Evolutionary conservation across 2,329 filamentous ascomycete species (phyloP).

Genomic region (Pyricularia sp.): DNA sequence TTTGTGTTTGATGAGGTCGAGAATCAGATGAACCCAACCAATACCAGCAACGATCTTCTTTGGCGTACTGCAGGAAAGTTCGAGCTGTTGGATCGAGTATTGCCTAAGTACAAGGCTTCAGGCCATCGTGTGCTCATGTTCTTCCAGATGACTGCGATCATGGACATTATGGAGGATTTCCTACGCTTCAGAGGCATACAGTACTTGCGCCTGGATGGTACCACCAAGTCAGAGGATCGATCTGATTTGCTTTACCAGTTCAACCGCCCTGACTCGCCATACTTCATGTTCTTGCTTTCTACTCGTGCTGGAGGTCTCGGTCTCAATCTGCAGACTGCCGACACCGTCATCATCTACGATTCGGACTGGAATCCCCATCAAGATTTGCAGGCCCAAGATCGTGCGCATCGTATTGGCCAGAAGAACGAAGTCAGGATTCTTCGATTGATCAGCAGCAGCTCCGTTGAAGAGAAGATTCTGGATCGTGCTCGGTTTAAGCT

Average conservation of each 20-base stretch:
- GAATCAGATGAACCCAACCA: slow-evolving; percentile 91
- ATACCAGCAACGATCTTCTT: slow-evolving; percentile 80
- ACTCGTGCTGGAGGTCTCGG: slow-evolving; percentile 96
- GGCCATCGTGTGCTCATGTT: slow-evolving; percentile 98
- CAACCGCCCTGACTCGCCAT: slow-evolving; percentile 82
- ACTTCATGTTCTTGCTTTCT: slow-evolving; percentile 97
- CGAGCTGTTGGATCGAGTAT: slow-evolving; percentile 80
- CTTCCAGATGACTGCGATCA: slow-evolving; percentile 99
- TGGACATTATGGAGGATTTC: slow-evolving; percentile 99
- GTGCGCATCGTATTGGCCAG: slow-evolving; percentile 98
- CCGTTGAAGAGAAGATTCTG: slow-evolving; percentile 96
- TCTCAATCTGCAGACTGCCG: slow-evolving; percentile 92
- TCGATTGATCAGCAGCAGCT: slow-evolving; percentile 90
- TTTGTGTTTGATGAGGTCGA: slow-evolving; percentile 98
- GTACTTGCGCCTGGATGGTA: slow-evolving; percentile 90
- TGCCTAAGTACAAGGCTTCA: slow-evolving; percentile 87
- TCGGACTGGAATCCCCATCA: slow-evolving; percentile 99
- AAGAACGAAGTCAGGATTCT: slow-evolving; percentile 99
- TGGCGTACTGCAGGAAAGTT: slow-evolving; percentile 98
- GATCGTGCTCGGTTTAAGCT: slow-evolving; percentile 96
- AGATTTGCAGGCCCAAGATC: slow-evolving; percentile 97
- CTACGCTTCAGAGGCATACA: slow-evolving; percentile 72
- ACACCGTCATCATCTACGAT: slow-evolving; percentile 99
- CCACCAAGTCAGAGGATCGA: slow-evolving; percentile 94
- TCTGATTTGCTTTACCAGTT: slow-evolving; percentile 83